Conservation (phyloP, 2,329 filamentous ascomycete species). For the Xylariales sp. region DNA sequence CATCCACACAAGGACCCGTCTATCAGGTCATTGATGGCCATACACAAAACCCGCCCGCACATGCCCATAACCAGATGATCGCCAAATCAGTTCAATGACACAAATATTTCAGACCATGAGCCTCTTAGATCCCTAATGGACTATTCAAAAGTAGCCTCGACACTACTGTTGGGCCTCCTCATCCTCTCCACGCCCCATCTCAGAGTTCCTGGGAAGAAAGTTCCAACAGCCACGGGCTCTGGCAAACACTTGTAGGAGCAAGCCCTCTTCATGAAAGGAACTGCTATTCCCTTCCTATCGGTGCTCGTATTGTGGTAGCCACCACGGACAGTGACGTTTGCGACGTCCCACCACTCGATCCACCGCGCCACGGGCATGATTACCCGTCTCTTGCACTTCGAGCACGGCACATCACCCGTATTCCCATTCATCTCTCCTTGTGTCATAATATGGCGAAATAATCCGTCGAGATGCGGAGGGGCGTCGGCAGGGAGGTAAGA, state of each 20-base stretch:
- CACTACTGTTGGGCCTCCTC: too few relatives aligned
- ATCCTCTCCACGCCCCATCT: slow-evolving; percentile 1
- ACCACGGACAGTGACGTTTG: background rate
- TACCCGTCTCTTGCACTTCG: slow-evolving; percentile 43
- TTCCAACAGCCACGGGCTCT: slow-evolving; percentile 10
- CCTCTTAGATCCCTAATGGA: too few relatives aligned
- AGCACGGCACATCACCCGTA: slow-evolving; percentile 45
- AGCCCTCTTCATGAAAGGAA: slow-evolving; percentile 20
- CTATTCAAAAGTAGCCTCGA: too few relatives aligned
- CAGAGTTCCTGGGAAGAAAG: slow-evolving; percentile 12
- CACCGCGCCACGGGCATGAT: slow-evolving; percentile 52
- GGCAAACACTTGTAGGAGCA: slow-evolving; percentile 49
- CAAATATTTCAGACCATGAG: too few relatives aligned
- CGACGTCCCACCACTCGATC: slow-evolving; percentile 57
- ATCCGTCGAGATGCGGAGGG: slow-evolving; percentile 32
- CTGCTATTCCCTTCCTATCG: background rate
- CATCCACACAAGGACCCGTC: too few relatives aligned
- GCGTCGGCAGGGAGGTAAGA: slow-evolving; percentile 36
- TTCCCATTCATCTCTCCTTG: slow-evolving; percentile 35
- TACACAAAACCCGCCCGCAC: too few relatives aligned
- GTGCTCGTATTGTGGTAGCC: background rate
- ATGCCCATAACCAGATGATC: too few relatives aligned
- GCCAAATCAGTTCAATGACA: too few relatives aligned
- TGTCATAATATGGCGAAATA: slow-evolving; percentile 34
- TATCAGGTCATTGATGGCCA: too few relatives aligned